Percentiles rank a stretch among this genome's conserved stretches.
These are phyloP conservation scores for Verticillium nonalfalfae DNA, from an alignment of 2,329 filamentous ascomycete genomes.

Conservation along the genomic window DNA sequence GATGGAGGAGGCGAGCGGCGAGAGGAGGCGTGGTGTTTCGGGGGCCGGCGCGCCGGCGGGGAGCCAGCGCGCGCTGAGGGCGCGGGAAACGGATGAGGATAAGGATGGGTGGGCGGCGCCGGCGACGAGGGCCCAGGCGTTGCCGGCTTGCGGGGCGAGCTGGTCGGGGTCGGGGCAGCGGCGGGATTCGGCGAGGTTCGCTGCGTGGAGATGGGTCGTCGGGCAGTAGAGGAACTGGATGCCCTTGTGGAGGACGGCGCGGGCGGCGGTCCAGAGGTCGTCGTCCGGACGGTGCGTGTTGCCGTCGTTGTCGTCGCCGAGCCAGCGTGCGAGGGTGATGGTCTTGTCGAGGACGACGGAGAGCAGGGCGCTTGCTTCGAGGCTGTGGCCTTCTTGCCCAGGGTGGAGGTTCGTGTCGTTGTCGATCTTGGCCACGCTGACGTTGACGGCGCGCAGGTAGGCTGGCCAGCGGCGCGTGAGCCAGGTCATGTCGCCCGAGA, in stretches of 20 bases:
- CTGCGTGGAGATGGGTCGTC: conserved; percentile 32
- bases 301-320: conserved; percentile 22
- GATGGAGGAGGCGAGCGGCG: conserved; percentile 25
- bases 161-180: conserved; percentile 24
- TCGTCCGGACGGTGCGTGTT: background rate
- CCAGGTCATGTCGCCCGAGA: conserved; percentile 36
- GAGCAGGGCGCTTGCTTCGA: conserved; percentile 45
- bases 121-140: conserved; percentile 35
- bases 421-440: conserved; percentile 25
- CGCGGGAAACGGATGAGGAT: conserved; percentile 20
- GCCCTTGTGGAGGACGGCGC: conserved; percentile 11
- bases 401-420: conserved; percentile 38
- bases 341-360: conserved; percentile 43
- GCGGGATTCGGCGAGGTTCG: conserved; percentile 28
- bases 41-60: conserved; percentile 38
- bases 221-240: conserved; percentile 16
- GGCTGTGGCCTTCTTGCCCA: conserved; percentile 42
- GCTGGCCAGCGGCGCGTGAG: conserved; percentile 34
- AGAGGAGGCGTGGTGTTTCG: conserved; percentile 27
- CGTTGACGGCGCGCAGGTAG: conserved; percentile 29
- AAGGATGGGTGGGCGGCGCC: conserved; percentile 6
- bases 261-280: conserved; percentile 10
- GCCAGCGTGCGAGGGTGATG: conserved; percentile 35
- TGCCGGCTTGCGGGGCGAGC: conserved; percentile 43
- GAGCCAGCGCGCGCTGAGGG: conserved; percentile 33